phyloP scores from a whole-genome alignment of 1,284 basidiomycete species.

The Golubevia sp. region DNA sequence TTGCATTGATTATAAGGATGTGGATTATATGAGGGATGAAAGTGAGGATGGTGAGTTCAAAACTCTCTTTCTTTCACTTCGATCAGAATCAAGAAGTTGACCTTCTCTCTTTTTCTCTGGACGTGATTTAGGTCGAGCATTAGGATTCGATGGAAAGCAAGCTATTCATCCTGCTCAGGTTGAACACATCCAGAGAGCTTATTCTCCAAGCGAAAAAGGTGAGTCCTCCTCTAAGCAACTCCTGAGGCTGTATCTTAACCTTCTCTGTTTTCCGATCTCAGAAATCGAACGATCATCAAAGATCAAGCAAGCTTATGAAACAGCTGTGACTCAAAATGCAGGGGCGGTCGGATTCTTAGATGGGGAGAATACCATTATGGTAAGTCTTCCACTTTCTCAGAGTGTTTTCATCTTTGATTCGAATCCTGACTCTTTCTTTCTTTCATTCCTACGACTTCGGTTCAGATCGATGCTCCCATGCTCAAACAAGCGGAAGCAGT shows the following conservation, averaged over 20 bases:
- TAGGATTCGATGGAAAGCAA: slow-evolving; percentile 67
- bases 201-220: slow-evolving; percentile 77
- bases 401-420: background rate
- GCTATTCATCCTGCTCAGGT: slow-evolving; percentile 91
- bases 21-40: no score
- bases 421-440: background rate
- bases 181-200: slow-evolving; percentile 75
- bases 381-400: slow-evolving; percentile 61
- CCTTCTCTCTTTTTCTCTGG: no score
- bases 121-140: slow-evolving; percentile 62
- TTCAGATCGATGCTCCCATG: slow-evolving; percentile 88
- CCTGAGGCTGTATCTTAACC: background rate
- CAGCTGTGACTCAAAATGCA: slow-evolving; percentile 62
- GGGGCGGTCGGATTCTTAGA: slow-evolving; percentile 72
- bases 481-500: slow-evolving; percentile 74
- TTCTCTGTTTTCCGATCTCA: slow-evolving; percentile 50
- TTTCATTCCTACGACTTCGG: background rate
- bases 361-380: slow-evolving; percentile 66
- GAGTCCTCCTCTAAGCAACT: slow-evolving; percentile 5
- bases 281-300: slow-evolving; percentile 79
- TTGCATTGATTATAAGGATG: slow-evolving; percentile 6
- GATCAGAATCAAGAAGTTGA: no score
- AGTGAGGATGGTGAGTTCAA: no score
- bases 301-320: slow-evolving; percentile 66
- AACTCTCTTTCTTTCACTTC: no score